Evolutionary conservation across 345 rosid genomes (phyloP).

Genomic region (Luvunga scandens): DNA sequence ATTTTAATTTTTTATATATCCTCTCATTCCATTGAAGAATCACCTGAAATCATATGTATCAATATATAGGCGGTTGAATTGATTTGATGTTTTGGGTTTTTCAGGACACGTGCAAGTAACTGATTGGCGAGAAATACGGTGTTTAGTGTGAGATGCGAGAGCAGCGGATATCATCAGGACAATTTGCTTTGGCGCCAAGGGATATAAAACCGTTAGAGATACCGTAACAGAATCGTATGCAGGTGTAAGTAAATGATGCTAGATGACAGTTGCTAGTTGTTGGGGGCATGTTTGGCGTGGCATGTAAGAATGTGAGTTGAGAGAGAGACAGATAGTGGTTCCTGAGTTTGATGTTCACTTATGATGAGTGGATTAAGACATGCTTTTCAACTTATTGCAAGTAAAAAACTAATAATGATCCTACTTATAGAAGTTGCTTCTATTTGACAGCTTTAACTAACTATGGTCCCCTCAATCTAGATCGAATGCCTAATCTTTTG

Average conservation of each 20-base stretch:
- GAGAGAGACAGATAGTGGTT: neutral
- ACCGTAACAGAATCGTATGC: slow-evolving; percentile 6
- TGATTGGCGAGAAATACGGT: neutral
- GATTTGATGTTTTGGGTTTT: too few relatives aligned
- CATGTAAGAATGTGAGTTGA: slow-evolving; percentile 33
- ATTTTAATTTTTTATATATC: neutral
- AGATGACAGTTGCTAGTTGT: slow-evolving; percentile 13
- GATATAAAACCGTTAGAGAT: slow-evolving; percentile 10
- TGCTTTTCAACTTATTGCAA: slow-evolving; percentile 16
- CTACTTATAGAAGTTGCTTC: slow-evolving; percentile 44
- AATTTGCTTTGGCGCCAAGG: slow-evolving; percentile 24
- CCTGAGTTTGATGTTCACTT: neutral
- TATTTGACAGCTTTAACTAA: slow-evolving; percentile 65
- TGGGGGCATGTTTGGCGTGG: slow-evolving; percentile 40
- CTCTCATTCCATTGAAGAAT: neutral
- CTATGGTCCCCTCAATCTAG: slow-evolving; percentile 49
- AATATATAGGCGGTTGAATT: neutral
- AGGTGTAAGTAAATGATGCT: slow-evolving; percentile 4
- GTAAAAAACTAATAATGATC: slow-evolving; percentile 7
- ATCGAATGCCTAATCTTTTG: slow-evolving; percentile 30
- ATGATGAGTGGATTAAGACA: slow-evolving; percentile 6
- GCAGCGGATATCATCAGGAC: too few relatives aligned
- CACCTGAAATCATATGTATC: neutral
- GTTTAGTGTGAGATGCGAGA: neutral
- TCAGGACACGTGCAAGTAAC: neutral